Percentiles rank a stretch among this genome's conserved stretches.
These are phyloP conservation scores for Erigeron canadensis DNA, from an alignment of 129 eudicot species.

Conservation along the genomic window DNA sequence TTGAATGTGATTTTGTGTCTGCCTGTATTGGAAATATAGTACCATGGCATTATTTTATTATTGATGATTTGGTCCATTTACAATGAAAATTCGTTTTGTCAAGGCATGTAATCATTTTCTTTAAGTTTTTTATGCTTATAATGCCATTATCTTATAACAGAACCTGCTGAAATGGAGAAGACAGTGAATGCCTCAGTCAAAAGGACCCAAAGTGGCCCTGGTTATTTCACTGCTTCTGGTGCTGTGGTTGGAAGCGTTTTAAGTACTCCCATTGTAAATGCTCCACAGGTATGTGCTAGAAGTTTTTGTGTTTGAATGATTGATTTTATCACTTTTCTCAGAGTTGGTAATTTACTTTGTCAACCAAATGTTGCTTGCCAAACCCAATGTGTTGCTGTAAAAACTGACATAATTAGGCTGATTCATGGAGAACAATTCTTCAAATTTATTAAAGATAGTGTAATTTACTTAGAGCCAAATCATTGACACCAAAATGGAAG, in stretches of 20 bases:
- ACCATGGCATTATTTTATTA: background rate
- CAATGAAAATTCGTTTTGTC: background rate
- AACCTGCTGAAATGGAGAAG: slow-evolving; percentile 15
- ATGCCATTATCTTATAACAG: slow-evolving; percentile 19
- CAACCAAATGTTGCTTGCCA: slow-evolving; percentile 3
- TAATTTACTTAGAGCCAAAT: too few relatives aligned
- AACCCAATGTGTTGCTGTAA: background rate
- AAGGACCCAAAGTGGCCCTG: slow-evolving; percentile 22
- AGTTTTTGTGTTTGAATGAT: slow-evolving; percentile 6
- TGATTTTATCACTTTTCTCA: background rate
- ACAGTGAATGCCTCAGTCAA: background rate
- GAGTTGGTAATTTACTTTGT: slow-evolving; percentile 7
- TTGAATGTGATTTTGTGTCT: slow-evolving; percentile 13
- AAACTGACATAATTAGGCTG: background rate
- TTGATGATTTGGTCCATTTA: background rate
- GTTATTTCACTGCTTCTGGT: slow-evolving; percentile 33
- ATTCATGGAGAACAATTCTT: background rate
- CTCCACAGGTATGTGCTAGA: slow-evolving; percentile 31
- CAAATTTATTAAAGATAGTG: background rate
- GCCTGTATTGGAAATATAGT: background rate
- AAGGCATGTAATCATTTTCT: background rate
- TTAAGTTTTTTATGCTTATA: slow-evolving; percentile 9
- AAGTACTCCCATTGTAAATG: slow-evolving; percentile 31
- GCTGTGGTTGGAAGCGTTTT: slow-evolving; percentile 34
- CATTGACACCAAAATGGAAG: too few relatives aligned